A percentile compares a stretch with the other conserved stretches of the same genome.
phyloP scores from a whole-genome alignment of 2,329 filamentous ascomycete species.

The Aspergillus quadrilineatus region DNA sequence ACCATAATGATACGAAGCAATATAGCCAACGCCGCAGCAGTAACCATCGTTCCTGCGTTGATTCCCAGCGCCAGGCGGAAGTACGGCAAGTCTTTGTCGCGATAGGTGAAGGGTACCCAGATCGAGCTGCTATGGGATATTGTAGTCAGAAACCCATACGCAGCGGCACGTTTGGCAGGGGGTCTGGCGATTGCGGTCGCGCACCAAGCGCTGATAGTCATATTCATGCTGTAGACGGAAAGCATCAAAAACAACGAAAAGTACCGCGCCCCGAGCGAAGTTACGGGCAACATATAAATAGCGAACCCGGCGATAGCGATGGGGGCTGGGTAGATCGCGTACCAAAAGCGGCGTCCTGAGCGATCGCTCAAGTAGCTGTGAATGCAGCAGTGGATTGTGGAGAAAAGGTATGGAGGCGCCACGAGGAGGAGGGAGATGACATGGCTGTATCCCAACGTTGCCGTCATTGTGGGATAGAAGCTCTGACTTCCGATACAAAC shows the following conservation, averaged over 20 bases:
- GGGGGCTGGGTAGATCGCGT: slow-evolving; percentile 49
- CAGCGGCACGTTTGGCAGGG: slow-evolving; percentile 52
- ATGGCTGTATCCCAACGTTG: slow-evolving; percentile 42
- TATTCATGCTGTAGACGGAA: slow-evolving; percentile 9
- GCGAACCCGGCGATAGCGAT: slow-evolving; percentile 49
- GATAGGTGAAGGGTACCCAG: slow-evolving; percentile 49
- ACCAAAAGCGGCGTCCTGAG: slow-evolving; percentile 46
- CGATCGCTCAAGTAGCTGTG: slow-evolving; percentile 44
- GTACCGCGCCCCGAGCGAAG: slow-evolving; percentile 49
- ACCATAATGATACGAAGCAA: slow-evolving; percentile 32
- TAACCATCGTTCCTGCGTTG: slow-evolving; percentile 33
- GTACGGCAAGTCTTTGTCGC: slow-evolving; percentile 34
- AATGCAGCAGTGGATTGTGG: slow-evolving; percentile 43
- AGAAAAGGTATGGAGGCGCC: slow-evolving; percentile 51
- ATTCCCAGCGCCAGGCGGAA: slow-evolving; percentile 40
- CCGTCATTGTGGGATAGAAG: slow-evolving; percentile 53
- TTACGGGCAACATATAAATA: slow-evolving; percentile 48
- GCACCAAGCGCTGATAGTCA: slow-evolving; percentile 49
- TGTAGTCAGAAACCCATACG: slow-evolving; percentile 52
- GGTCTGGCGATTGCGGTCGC: slow-evolving; percentile 48
- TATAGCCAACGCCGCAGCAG: slow-evolving; percentile 29
- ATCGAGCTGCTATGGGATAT: slow-evolving; percentile 50
- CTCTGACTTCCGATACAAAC: slow-evolving; percentile 52
- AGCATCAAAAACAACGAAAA: slow-evolving; percentile 55
- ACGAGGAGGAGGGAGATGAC: slow-evolving; percentile 49